Percentiles rank a stretch among this genome's conserved stretches.
Evolutionary conservation across 129 eudicot species (phyloP).

Genomic region (Escallonia rubra): DNA sequence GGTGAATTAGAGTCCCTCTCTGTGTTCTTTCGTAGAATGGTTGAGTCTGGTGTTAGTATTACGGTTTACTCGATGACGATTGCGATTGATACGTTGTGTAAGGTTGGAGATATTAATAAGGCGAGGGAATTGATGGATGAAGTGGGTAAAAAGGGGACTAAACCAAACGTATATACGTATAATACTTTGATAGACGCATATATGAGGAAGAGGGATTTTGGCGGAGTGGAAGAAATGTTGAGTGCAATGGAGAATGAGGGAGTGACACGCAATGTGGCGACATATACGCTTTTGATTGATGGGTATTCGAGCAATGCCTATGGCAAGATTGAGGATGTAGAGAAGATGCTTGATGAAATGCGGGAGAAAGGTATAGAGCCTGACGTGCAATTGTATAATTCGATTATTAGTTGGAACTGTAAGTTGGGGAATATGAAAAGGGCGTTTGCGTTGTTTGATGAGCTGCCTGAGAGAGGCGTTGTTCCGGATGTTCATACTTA

Average conservation of each 20-base stretch:
- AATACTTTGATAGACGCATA: slow-evolving; percentile 54
- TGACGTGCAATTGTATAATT: slow-evolving; percentile 58
- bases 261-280: slow-evolving; percentile 40
- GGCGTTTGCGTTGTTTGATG: slow-evolving; percentile 66
- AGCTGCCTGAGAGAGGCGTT: slow-evolving; percentile 52
- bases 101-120: slow-evolving; percentile 35
- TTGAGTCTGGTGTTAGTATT: slow-evolving; percentile 51
- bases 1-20: slow-evolving; percentile 29
- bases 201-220: slow-evolving; percentile 39
- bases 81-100: slow-evolving; percentile 63
- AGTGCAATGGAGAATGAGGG: slow-evolving; percentile 57
- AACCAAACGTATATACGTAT: slow-evolving; percentile 65
- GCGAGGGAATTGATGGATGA: slow-evolving; percentile 54
- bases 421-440: slow-evolving; percentile 46
- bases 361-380: slow-evolving; percentile 35
- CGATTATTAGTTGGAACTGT: slow-evolving; percentile 50
- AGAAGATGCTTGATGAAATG: slow-evolving; percentile 60
- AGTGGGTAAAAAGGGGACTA: slow-evolving; percentile 37
- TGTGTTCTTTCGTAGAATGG: slow-evolving; percentile 53
- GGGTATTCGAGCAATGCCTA: slow-evolving; percentile 20
- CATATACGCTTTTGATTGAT: slow-evolving; percentile 59
- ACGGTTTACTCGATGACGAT: slow-evolving; percentile 71
- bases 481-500: slow-evolving; percentile 58
- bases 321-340: slow-evolving; percentile 49
- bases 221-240: slow-evolving; percentile 36